Base-by-base conservation (phyloP, 1,284 basidiomycete genomes). In the Singerocomus inundabilis region DNA sequence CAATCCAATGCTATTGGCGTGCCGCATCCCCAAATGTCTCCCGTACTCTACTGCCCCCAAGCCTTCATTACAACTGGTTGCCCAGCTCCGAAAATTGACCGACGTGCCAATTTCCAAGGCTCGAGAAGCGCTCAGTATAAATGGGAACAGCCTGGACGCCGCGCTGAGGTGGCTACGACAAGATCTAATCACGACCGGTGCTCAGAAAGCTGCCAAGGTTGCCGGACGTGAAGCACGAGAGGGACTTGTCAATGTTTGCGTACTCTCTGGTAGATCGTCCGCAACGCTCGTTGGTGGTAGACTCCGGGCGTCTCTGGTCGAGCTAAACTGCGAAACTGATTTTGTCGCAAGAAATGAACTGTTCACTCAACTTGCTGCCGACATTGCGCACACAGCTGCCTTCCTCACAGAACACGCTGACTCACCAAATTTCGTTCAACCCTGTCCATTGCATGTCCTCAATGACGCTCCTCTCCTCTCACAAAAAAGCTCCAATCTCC, bases 291-390 rank as follows among this genome's bases (percentile, higher is more conserved):
- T 70, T 21, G 68, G 66, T 35, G 72, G 75, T 5, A 79, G 80
- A 25, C 76, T 91, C 36, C 80, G 90, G 25, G 93, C 89, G 6
- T 84, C 87, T 12, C 90, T 98, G 77, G 77, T 98, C 51, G 95
- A 98, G 70, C 77, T 98, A 54, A 94, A 93, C 63, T 98, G 95
- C 76, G 95, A 98, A 74, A 98, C 95, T 36, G 95, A 98, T 72
- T 98, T 98, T 68, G 95, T 98, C 12, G 92, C 86, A 15, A 76
- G 91, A 57, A 96, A 93, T 64, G 82, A 88, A 51, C 77, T 95
- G 9, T 98, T 98, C 63, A 76, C 80, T 7, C 78, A 79, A 51
- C 80, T 96, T 28, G 86, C 90, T 12, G 76, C 80, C 33, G 86
- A 93, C 57, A 85, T 98, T 57, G 88, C 93, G 4, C 86, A 93